A percentile compares a stretch with the other conserved stretches of the same genome.
Conservation (phyloP, 2,329 filamentous ascomycete genomes). For the Fusarium poae region DNA sequence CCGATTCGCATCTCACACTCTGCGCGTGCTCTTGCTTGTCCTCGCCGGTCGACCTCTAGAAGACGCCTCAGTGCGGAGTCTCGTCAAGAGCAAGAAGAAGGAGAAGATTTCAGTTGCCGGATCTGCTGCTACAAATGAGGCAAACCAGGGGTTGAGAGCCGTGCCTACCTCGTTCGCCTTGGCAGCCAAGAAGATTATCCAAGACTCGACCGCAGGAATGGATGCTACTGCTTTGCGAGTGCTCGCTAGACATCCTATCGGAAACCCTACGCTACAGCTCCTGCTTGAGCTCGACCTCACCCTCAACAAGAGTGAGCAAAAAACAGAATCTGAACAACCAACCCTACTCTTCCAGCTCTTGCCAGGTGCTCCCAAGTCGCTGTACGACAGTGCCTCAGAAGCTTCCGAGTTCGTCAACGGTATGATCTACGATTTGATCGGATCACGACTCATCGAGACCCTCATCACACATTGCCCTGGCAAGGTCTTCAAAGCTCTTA, state of each 20-base stretch:
- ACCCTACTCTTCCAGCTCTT: slow-evolving; percentile 81
- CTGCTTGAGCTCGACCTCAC: slow-evolving; percentile 88
- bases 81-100: slow-evolving; percentile 94
- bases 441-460: slow-evolving; percentile 89
- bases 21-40: slow-evolving; percentile 87
- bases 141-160: slow-evolving; percentile 59
- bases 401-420: slow-evolving; percentile 84
- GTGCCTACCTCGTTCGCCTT: slow-evolving; percentile 84
- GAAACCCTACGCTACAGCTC: slow-evolving; percentile 93
- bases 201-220: slow-evolving; percentile 78
- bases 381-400: slow-evolving; percentile 78
- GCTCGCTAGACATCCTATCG: slow-evolving; percentile 88
- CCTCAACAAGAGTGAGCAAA: slow-evolving; percentile 69
- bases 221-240: slow-evolving; percentile 85
- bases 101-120: slow-evolving; percentile 79
- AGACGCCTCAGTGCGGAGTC: slow-evolving; percentile 73
- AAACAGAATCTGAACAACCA: slow-evolving; percentile 53
- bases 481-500: slow-evolving; percentile 90
- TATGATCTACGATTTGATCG: slow-evolving; percentile 89
- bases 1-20: slow-evolving; percentile 87
- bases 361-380: slow-evolving; percentile 78
- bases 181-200: slow-evolving; percentile 85
- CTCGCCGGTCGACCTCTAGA: slow-evolving; percentile 86
- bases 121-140: slow-evolving; percentile 64
- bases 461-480: slow-evolving; percentile 85